Evolutionary conservation across 2,329 filamentous ascomycete species (phyloP).

Genomic region (Penicillium griseofulvum): DNA sequence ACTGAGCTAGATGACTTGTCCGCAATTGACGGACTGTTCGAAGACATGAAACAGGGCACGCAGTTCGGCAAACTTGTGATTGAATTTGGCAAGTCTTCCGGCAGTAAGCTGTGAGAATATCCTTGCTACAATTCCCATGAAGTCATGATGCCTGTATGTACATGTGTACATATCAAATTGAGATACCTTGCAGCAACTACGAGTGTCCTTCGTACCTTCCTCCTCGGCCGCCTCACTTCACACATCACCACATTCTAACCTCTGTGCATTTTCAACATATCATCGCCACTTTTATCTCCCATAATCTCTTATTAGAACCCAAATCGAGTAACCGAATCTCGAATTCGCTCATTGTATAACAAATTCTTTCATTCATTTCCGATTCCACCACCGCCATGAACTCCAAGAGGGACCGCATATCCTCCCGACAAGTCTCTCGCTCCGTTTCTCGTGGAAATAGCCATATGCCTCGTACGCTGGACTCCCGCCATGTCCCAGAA

Average conservation of each 20-base stretch:
- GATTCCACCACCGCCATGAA: not conserved
- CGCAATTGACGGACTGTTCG: conserved; percentile 79
- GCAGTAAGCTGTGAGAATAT: conserved; percentile 40
- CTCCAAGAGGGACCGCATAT: not conserved
- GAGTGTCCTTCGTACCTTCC: conserved; percentile 3
- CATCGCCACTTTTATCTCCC: not conserved
- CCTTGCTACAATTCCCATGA: not conserved
- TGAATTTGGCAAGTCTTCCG: conserved; percentile 53
- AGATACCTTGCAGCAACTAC: not conserved
- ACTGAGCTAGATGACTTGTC: conserved; percentile 68
- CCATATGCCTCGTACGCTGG: not conserved
- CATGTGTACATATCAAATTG: conserved; percentile 3
- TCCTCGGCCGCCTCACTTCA: not conserved
- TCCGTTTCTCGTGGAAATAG: conserved; percentile 1
- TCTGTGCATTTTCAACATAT: not conserved
- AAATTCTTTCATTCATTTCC: not conserved
- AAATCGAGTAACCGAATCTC: not conserved
- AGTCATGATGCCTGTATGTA: not conserved
- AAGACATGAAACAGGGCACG: conserved; percentile 78
- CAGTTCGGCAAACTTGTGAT: conserved; percentile 95
- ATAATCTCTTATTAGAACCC: not conserved
- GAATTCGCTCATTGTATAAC: conserved; percentile 3
- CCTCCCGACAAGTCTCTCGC: not conserved
- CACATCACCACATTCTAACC: not conserved
- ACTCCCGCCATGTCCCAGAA: not conserved